Evolutionary conservation across 148 eudicot species (phyloP).

Genomic region (Oxyria digyna): DNA sequence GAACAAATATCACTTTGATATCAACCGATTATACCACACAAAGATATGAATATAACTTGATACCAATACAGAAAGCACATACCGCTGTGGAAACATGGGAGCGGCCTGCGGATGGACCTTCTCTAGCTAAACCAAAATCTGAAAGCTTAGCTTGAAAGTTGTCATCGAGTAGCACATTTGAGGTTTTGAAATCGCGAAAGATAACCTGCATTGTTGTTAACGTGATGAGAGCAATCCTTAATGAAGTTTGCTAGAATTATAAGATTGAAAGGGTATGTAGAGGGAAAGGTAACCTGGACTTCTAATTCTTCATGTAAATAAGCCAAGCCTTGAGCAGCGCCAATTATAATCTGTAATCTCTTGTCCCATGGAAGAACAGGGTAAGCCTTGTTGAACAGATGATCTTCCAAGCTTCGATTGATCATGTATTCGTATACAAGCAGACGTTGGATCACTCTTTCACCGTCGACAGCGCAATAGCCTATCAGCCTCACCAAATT

Average conservation of each 20-base stretch:
- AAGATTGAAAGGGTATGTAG: neutral
- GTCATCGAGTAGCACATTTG: constrained; percentile 47
- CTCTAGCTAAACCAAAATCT: constrained; percentile 66
- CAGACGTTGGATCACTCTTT: constrained; percentile 66
- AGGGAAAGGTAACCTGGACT: constrained; percentile 28
- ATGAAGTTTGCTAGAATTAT: neutral
- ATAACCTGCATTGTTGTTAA: constrained; percentile 28
- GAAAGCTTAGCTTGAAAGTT: constrained; percentile 49
- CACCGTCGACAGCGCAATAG: constrained; percentile 70
- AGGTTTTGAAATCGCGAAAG: constrained; percentile 52
- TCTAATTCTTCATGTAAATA: constrained; percentile 37
- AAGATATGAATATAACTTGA: no score
- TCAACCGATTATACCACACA: no score
- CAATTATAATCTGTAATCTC: constrained; percentile 61
- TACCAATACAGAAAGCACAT: no score
- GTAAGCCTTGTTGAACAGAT: constrained; percentile 49
- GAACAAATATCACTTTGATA: no score
- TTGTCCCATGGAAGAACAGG: constrained; percentile 51
- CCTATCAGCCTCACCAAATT: constrained; percentile 80
- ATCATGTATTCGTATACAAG: constrained; percentile 82
- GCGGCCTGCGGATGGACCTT: constrained; percentile 68
- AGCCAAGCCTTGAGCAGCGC: constrained; percentile 85
- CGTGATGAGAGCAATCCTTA: no score
- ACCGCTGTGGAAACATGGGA: constrained; percentile 89
- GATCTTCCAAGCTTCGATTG: constrained; percentile 78